Conservation (phyloP, 192 early-diverging fungal genomes). For the Chytriomyces sp. region DNA sequence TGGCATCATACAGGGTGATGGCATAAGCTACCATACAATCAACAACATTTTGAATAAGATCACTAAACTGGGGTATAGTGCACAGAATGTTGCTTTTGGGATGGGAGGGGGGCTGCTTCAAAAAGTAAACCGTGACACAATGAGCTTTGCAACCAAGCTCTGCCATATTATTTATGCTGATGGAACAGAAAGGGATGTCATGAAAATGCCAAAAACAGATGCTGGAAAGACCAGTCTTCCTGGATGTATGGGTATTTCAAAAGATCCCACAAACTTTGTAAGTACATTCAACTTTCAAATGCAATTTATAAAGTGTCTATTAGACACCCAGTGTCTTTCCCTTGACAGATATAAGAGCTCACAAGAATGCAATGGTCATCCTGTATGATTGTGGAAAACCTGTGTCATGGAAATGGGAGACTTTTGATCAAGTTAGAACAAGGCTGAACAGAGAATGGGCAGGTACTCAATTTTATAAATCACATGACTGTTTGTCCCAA, state of each 20-base stretch:
- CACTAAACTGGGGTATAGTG: conserved; percentile 63
- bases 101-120: conserved; percentile 88
- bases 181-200: conserved; percentile 71
- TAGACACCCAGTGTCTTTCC: conserved; percentile 20
- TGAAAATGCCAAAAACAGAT: conserved; percentile 85
- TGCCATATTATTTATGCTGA: conserved; percentile 67
- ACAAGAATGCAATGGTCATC: conserved; percentile 6
- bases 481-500: conserved; percentile 14
- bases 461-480: not conserved
- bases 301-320: no score
- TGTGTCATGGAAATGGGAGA: conserved; percentile 18
- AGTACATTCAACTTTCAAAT: no score
- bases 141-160: conserved; percentile 87
- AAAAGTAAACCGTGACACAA: conserved; percentile 83
- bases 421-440: conserved; percentile 21
- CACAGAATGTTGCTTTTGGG: conserved; percentile 76
- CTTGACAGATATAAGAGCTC: not conserved
- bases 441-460: conserved; percentile 24
- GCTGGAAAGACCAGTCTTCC: conserved; percentile 75
- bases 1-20: conserved; percentile 86
- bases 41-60: conserved; percentile 60
- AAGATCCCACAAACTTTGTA: conserved; percentile 32
- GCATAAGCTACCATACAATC: conserved; percentile 61
- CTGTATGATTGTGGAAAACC: conserved; percentile 24
- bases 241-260: conserved; percentile 60